Conservation (phyloP, 176 grass and related monocot genomes). For the Typha latifolia region DNA sequence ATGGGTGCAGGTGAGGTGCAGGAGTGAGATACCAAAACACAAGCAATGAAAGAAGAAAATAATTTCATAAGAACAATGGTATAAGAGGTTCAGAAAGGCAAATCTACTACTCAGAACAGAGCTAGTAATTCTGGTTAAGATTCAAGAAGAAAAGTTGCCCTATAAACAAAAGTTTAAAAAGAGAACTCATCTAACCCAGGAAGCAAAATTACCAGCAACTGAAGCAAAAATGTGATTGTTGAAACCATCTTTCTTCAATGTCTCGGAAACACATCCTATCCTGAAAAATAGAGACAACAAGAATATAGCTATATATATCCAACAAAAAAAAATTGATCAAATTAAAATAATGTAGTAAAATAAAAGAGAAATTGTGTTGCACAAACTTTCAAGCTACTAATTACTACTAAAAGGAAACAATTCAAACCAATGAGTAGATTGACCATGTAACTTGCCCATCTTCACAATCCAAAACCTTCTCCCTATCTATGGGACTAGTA, state of each 20-base stretch:
- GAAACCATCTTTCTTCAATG: slow-evolving; percentile 27
- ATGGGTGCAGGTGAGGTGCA: no score
- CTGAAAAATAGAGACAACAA: slow-evolving; percentile 39
- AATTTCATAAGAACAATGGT: background rate
- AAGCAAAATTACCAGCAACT: slow-evolving; percentile 45
- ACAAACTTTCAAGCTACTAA: background rate
- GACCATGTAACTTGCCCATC: no score
- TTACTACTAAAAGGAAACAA: no score
- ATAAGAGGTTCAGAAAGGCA: background rate
- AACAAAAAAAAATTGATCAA: background rate
- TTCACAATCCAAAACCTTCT: no score
- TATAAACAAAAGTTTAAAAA: background rate
- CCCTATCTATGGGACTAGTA: no score
- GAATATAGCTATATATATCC: slow-evolving; percentile 6
- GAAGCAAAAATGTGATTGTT: slow-evolving; percentile 49
- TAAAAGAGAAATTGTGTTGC: background rate
- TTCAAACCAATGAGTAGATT: no score
- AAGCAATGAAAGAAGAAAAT: background rate
- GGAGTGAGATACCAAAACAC: no score
- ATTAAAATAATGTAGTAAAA: background rate
- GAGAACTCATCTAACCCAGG: background rate
- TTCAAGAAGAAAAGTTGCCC: background rate
- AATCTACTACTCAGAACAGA: background rate
- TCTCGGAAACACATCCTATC: slow-evolving; percentile 36
- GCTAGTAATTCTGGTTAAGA: background rate